A percentile compares a stretch with the other conserved stretches of the same genome.
Evolutionary conservation across 2,329 filamentous ascomycete genomes (phyloP).

Genomic region (Aureobasidium musti): DNA sequence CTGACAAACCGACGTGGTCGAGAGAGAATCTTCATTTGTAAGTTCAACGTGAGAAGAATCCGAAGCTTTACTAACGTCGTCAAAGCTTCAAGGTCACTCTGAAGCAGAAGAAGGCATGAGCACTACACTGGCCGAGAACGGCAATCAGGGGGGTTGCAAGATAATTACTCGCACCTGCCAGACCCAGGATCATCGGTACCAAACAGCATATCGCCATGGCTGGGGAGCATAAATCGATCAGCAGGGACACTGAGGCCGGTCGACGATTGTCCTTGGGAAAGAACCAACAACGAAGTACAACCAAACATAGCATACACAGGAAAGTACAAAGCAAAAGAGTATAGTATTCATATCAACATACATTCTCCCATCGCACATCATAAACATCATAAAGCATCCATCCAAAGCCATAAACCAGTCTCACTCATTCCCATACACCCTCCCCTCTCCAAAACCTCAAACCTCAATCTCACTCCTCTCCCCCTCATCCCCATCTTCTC

Average conservation of each 20-base stretch:
- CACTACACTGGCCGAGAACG: too few species aligned
- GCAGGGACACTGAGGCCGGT: too few species aligned
- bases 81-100: slow-evolving; percentile 19
- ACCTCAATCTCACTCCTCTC: slow-evolving; percentile 22
- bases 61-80: neutral
- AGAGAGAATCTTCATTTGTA: slow-evolving; percentile 56
- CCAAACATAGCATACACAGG: neutral
- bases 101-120: slow-evolving; percentile 10
- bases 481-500: neutral
- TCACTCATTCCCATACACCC: too few species aligned
- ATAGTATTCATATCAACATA: slow-evolving; percentile 13
- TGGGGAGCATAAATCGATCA: too few species aligned
- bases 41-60: slow-evolving; percentile 30
- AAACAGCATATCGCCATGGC: neutral
- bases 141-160: neutral
- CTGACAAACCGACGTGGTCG: slow-evolving; percentile 48
- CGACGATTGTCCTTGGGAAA: neutral
- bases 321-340: slow-evolving; percentile 7
- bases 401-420: neutral
- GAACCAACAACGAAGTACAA: neutral
- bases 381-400: neutral
- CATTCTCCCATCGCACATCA: neutral
- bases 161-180: neutral
- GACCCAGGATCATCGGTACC: neutral
- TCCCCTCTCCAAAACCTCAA: too few species aligned